Conservation (phyloP, 148 eudicot species). For the Silene latifolia region DNA sequence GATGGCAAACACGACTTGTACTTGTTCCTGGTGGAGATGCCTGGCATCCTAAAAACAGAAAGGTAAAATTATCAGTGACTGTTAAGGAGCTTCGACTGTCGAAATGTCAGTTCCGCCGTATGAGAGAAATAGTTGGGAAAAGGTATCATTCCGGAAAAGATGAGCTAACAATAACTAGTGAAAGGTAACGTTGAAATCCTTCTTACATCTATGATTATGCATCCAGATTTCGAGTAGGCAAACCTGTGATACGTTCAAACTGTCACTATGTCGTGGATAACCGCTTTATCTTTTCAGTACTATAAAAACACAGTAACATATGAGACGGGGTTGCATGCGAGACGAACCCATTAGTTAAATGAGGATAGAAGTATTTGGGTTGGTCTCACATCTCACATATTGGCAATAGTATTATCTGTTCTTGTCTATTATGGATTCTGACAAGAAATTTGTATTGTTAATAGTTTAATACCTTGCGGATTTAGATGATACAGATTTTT, state of each 20-base stretch:
- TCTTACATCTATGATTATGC: background rate
- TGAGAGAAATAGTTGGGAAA: slow-evolving; percentile 85
- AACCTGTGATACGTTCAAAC: background rate
- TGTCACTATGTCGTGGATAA: background rate
- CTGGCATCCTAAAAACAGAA: slow-evolving; percentile 97
- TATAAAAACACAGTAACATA: too few species aligned
- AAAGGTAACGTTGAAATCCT: slow-evolving; percentile 50
- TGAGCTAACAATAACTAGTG: slow-evolving; percentile 90
- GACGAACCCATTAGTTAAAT: background rate
- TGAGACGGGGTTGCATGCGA: background rate
- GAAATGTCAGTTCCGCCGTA: slow-evolving; percentile 70
- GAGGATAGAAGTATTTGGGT: background rate
- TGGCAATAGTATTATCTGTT: too few species aligned
- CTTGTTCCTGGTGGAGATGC: slow-evolving; percentile 87
- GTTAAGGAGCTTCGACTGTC: slow-evolving; percentile 94
- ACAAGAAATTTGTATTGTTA: background rate
- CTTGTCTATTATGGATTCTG: too few species aligned
- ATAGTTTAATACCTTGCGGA: background rate
- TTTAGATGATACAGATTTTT: too few species aligned
- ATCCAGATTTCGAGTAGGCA: background rate
- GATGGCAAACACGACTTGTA: slow-evolving; percentile 80
- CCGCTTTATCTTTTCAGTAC: background rate
- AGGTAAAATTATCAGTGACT: slow-evolving; percentile 83
- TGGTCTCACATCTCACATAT: background rate
- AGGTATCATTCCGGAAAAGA: slow-evolving; percentile 79